Evolutionary conservation across 2,329 filamentous ascomycete genomes (phyloP).

Genomic region (Chaetomium sp.): DNA sequence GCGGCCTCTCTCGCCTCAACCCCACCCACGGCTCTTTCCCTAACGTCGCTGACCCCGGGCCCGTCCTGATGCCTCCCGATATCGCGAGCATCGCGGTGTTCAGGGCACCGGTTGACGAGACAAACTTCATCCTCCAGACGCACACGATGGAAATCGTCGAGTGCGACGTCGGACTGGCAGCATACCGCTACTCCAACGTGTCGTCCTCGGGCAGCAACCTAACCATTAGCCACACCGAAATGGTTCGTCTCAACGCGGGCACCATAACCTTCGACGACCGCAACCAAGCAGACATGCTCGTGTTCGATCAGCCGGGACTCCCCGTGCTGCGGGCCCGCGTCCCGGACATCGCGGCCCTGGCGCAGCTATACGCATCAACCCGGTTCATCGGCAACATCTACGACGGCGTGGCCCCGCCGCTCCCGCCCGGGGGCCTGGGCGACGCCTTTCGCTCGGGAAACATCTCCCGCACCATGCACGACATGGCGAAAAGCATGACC

Average conservation of each 20-base stretch:
- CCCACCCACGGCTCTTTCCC: neutral
- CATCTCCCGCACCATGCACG: constrained; percentile 13
- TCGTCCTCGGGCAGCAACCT: constrained; percentile 12
- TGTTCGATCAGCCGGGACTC: constrained; percentile 11
- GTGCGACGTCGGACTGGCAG: constrained; percentile 24
- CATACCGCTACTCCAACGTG: constrained; percentile 25
- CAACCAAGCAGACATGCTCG: neutral
- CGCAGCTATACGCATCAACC: constrained; percentile 13
- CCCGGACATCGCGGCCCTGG: constrained; percentile 17
- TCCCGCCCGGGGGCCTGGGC: constrained; percentile 17
- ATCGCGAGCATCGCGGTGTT: constrained; percentile 24
- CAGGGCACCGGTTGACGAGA: neutral
- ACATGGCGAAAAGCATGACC: constrained; percentile 29
- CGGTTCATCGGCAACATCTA: constrained; percentile 24
- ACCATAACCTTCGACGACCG: neutral
- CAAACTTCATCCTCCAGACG: neutral
- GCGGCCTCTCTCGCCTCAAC: neutral
- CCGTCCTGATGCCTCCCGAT: neutral
- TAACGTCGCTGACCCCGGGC: no score
- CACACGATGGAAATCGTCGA: constrained; percentile 21
- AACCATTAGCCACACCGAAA: neutral
- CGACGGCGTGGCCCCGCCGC: constrained; percentile 8
- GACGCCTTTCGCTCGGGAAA: constrained; percentile 20
- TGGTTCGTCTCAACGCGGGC: neutral
- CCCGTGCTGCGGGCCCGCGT: constrained; percentile 1